Evolutionary conservation across 192 early-diverging fungal species (phyloP), one percentile per base, ranked within the genome.

Genomic region (Backusella westeae): DNA sequence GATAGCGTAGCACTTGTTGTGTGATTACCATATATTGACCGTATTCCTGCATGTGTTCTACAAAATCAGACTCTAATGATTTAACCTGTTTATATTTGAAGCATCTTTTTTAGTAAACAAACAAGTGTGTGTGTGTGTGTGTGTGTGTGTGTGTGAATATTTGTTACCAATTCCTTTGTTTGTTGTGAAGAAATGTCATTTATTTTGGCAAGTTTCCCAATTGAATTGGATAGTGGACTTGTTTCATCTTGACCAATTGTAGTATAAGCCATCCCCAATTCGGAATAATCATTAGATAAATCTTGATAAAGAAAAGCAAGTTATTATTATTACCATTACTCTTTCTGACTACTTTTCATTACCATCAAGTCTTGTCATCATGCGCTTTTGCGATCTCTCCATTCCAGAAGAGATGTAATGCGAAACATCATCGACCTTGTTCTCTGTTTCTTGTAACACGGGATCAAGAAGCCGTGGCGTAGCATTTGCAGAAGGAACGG

Each of bases 331-430:
- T 71, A 5, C 15, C 34, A 12, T 8, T 34, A 5, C 15, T 29
- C 5, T 2, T n/a, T 1, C 3, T 23, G 14, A 7, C 15, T 53
- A 17, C 49, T 23, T 6, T 39, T 10, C 59, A 15, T 69, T 79
- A 89, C 87, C 87, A 69, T 84, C 85, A n/a, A 92, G 85, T 75
- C 87, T 86, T 75, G 90, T 89, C 26, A 88, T 85, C 67, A 96
- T 88, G 49, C 89, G 84, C 66, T 89, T 90, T 72, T 96, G 90
- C 39, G 87, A 88, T 72, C 89, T 90, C 71, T 92, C 89, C 36
- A 95, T 56, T 3, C 53, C 53, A 19, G 53, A 56, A 26, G 53
- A n/a, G n/a, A 56, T 56, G n/a, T 56, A 56, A 4, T 56, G 53
- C 23, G 53, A 56, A 6, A 56, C 53, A 12, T 56, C 53, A 9